Base-by-base conservation (phyloP, 2,329 filamentous ascomycete species). In the Fusarium hainanense region DNA sequence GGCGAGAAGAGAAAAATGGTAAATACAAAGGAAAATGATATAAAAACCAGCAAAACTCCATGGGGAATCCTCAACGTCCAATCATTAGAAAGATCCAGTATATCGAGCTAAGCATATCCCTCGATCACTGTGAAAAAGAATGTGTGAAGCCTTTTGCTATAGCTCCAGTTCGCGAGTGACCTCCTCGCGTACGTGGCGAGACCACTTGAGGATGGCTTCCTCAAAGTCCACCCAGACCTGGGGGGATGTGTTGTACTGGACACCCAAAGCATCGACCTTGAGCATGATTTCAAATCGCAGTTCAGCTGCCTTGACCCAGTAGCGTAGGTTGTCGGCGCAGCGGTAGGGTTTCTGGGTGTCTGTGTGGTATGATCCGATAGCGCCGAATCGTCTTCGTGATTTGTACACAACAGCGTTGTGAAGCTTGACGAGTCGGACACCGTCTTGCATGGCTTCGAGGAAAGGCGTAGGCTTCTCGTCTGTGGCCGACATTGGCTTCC, bases 221-320 rank as follows among this genome's bases (percentile, higher is more conserved):
- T 99, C 94, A 69, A 99, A 97, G 58, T 90, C 88, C 54, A 87
- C 83, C 94, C 94, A 98, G 14, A 89, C 89, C 55, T 88, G 85
- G 2, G 85, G 85, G 51, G 88, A 85, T 63, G 85, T 90, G 76
- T 90, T 91, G 76, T 94, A 92, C 23, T 97, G 94, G 10, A 98
- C 87, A 28, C 91, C 93, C 80, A 97, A 90, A 23, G 95, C 93
- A 76, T 98, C 93, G 56, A 97, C 86, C 68, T 91, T 88, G 54
- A 98, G 84, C 72, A 92, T 87, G 41, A 94, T 88, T 80, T 98
- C 96, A 90, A 95, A 99, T 58, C 96, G 89, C 62, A 98, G 85
- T 82, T 99, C 94, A 10, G 94, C 94, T 2, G 95, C 96, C 83
- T 99, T 99, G 80, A 92, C 88, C 95, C 96, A 99, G 84, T 92